Conservation (phyloP, 805 yeast genomes). For the Candida lessepsii region DNA sequence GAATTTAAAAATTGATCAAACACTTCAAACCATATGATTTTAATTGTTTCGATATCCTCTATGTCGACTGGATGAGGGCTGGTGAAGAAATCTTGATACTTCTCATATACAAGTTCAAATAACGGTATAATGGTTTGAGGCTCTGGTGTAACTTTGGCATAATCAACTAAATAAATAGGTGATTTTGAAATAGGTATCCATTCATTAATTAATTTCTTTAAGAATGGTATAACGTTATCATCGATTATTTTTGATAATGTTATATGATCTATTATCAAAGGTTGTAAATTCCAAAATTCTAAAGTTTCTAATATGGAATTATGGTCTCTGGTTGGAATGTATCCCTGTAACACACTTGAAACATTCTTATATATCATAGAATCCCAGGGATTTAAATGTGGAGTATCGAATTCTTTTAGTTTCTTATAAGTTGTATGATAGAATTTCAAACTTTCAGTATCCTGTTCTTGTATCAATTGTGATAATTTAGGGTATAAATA, state of each 20-base stretch:
- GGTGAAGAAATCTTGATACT: constrained; percentile 10
- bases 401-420: constrained; percentile 5
- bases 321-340: constrained; percentile 6
- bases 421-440: constrained; percentile 3
- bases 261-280: constrained; percentile 17
- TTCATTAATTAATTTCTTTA: constrained; percentile 10
- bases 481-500: constrained; percentile 4
- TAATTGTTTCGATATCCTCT: constrained; percentile 3
- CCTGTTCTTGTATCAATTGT: not conserved
- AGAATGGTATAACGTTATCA: constrained; percentile 21
- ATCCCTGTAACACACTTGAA: not conserved
- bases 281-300: constrained; percentile 17
- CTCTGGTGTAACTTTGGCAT: constrained; percentile 16
- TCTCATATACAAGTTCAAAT: constrained; percentile 11
- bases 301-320: constrained; percentile 13
- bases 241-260: constrained; percentile 13
- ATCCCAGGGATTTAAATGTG: constrained; percentile 19
- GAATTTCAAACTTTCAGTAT: not conserved
- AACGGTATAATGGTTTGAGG: constrained; percentile 6
- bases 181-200: constrained; percentile 19
- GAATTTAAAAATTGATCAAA: constrained; percentile 9
- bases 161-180: constrained; percentile 22
- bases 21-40: constrained; percentile 10
- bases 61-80: not conserved
- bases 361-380: constrained; percentile 16